Evolutionary conservation across 2,329 filamentous ascomycete species (phyloP), one percentile per base, ranked within the genome.

Genomic region (Aspergillus melleus): DNA sequence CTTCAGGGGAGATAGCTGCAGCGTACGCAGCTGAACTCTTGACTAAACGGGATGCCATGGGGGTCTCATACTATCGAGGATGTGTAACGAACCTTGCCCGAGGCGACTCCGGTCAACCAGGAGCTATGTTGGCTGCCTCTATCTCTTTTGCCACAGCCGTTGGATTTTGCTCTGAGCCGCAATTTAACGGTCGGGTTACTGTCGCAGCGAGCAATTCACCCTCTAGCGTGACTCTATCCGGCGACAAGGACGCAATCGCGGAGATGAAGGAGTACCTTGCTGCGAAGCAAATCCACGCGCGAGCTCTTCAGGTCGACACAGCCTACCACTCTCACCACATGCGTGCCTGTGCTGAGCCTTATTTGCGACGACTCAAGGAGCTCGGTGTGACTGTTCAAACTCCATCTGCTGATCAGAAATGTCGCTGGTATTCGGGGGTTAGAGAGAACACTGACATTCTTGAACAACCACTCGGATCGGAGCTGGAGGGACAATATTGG

Each of bases 101-200:
- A 10, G 57, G 52, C 9, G 39, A 36, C 2, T 51, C 46, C 32
- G 62, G 61, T 2, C 12, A 64, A 47, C 57, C 55, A 11, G 81
- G 81, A 2, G 74, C 68, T 1, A 84, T 85, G 82, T 61, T 83
- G 19, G 81, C 81, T 0, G 77, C 77, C 0, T 79, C 76, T 0
- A 69, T 74, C 1, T 64, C 69, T 0, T 60, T 64, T 4, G 70
- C 75, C 2, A 73, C 79, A 19, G 74, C 73, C 0, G 46, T 62
- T 1, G 66, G 57, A 2, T 55, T 70, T 30, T 64, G 63, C 47
- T 52, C 61, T 11, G 50, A 60, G 19, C 46, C 57, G 3, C 61
- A 57, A 0, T 72, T 75, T 49, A 47, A 60, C 0, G 67, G 61
- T 9, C 59, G 67, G 4, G 44, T 73, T 9, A 44, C 54, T 5